Evolutionary conservation across 2,329 filamentous ascomycete species (phyloP), one percentile per base, ranked within the genome.

Genomic region (Penicillium sp.): DNA sequence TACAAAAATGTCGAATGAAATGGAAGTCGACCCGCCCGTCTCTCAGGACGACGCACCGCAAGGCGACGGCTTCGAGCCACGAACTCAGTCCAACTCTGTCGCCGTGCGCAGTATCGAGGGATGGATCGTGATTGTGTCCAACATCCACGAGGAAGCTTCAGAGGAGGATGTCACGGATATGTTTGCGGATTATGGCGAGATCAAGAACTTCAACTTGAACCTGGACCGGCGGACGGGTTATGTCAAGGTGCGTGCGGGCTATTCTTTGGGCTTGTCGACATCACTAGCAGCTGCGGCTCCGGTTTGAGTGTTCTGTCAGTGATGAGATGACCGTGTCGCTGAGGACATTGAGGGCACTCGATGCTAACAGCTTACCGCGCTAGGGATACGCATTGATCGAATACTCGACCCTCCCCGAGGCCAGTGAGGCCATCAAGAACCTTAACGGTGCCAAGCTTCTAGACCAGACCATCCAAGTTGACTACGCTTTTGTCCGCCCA

Each of bases 91-190:
- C 18, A 72, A 70, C 50, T 73, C 75, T 24, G 74, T 76, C 70
- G 82, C 82, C 7, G 82, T 86, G 40, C 81, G 82, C 66, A 83
- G 80, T 60, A 85, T 86, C 59, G 82, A 86, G 66, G 82, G 82
- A 55, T 86, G 82, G 82, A 85, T 86, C 65, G 75, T 86, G 53
- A 77, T 84, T n/a, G 81, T 78, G 47, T 83, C 81, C n/a, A 85
- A 86, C 57, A 80, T 86, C 31, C 82, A 86, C 59, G 82, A 85
- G 63, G 82, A 86, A 64, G 81, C 82, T 8, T 80, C 76, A n/a
- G 82, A 86, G 65, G 82, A 86, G 67, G 82, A 85, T 55, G 68
- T 86, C 24, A 81, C 80, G 46, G 82, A 86, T 58, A 67, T 84
- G 60, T 86, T 86, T 64, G 81, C 80, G 52, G 82, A 86, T 53